A percentile compares a stretch with the other conserved stretches of the same genome.
phyloP scores from a whole-genome alignment of 164 flowering plant species.

The Liquidambar formosana region DNA sequence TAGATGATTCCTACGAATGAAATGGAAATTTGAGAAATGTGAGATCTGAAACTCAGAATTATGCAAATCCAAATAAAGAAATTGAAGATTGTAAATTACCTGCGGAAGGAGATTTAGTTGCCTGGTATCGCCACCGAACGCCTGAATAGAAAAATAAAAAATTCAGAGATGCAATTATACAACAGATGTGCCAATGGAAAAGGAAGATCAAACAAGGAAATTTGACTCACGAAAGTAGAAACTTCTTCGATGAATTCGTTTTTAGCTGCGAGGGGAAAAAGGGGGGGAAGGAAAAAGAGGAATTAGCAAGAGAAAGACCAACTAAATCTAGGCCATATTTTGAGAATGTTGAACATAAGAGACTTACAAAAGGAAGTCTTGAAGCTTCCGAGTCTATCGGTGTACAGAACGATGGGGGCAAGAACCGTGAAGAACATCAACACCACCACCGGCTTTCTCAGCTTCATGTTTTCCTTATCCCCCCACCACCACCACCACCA shows the following conservation, averaged over 20 bases:
- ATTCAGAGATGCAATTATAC: not conserved
- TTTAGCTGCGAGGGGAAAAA: conserved; percentile 43
- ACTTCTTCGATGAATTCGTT: conserved; percentile 61
- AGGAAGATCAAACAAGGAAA: not conserved
- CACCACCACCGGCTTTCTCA: conserved; percentile 56
- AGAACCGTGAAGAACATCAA: conserved; percentile 69
- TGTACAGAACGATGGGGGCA: conserved; percentile 78
- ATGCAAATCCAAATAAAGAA: not conserved
- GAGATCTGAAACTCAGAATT: not conserved
- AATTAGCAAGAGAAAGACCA: conserved; percentile 3
- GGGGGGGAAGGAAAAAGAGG: not conserved
- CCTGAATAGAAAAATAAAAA: conserved; percentile 23
- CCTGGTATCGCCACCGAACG: conserved; percentile 33
- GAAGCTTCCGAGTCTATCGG: conserved; percentile 59
- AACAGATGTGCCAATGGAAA: not conserved
- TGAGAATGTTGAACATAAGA: too few relatives aligned
- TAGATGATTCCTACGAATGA: conserved; percentile 44
- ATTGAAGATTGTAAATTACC: conserved; percentile 32
- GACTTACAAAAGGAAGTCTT: conserved; percentile 39
- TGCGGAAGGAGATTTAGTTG: conserved; percentile 66
- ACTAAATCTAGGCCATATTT: not conserved
- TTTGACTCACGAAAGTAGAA: conserved; percentile 58
- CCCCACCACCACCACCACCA: not conserved
- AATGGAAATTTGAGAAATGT: not conserved
- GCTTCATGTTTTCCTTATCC: conserved; percentile 34